phyloP scores from a whole-genome alignment of 2,329 filamentous ascomycete genomes.

The Penicillium capsulatum region DNA sequence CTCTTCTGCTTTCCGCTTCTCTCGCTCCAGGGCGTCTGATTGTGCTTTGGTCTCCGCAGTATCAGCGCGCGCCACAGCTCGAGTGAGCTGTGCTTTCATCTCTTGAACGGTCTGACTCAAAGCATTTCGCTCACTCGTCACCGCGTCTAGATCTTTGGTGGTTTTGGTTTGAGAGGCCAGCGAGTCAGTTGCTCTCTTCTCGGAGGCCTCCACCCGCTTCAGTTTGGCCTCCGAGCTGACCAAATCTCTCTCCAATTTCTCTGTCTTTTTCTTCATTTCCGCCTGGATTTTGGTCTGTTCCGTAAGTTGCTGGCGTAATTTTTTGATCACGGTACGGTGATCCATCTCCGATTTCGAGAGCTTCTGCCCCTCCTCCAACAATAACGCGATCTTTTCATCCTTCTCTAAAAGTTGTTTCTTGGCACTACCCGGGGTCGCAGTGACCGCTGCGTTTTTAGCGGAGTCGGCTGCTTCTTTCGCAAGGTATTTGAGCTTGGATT shows the following conservation, averaged over 20 bases:
- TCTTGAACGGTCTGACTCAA: slow-evolving; percentile 64
- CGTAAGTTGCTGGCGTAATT: slow-evolving; percentile 55
- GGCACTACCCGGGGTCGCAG: slow-evolving; percentile 58
- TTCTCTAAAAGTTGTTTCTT: slow-evolving; percentile 84
- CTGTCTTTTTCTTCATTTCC: slow-evolving; percentile 53
- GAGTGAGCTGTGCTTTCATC: slow-evolving; percentile 65
- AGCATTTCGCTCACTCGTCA: slow-evolving; percentile 60
- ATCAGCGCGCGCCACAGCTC: slow-evolving; percentile 63
- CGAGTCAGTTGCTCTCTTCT: slow-evolving; percentile 55
- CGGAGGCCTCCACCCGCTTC: slow-evolving; percentile 56
- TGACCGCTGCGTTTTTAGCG: slow-evolving; percentile 64
- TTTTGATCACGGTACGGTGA: slow-evolving; percentile 77
- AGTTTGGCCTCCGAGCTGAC: slow-evolving; percentile 51
- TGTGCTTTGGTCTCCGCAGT: slow-evolving; percentile 63
- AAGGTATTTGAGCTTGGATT: slow-evolving; percentile 85
- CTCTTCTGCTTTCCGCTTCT: slow-evolving; percentile 54
- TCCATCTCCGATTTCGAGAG: slow-evolving; percentile 83
- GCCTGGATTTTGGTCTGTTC: slow-evolving; percentile 51
- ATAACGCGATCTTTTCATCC: slow-evolving; percentile 79
- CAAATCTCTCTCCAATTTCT: slow-evolving; percentile 56
- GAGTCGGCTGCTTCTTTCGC: slow-evolving; percentile 73
- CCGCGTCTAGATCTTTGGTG: slow-evolving; percentile 55
- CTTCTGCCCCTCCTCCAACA: slow-evolving; percentile 90
- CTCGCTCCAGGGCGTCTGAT: slow-evolving; percentile 63
- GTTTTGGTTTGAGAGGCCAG: slow-evolving; percentile 50